Evolutionary conservation across 176 grass and related monocot genomes (phyloP), one percentile per base, ranked within the genome.

Genomic region (Areca catechu): DNA sequence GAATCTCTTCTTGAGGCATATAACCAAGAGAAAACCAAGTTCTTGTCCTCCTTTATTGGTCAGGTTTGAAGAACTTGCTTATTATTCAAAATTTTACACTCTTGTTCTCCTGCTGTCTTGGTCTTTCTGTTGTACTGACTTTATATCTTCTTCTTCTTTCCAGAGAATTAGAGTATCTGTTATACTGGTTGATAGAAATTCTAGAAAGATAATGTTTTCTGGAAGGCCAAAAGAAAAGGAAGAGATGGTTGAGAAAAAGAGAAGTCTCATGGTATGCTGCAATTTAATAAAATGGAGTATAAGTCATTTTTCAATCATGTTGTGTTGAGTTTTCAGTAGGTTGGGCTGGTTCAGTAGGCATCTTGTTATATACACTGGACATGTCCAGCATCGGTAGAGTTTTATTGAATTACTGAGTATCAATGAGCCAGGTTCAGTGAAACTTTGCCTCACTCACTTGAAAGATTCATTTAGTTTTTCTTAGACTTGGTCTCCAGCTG

Each of bases 11-110:
- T 88, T 51, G 56, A 66, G 17, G 75, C 73, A 66, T 92, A 92
- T 24, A 70, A 89, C 55, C 62, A 61, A 78, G 93, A 98, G 73
- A 98, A 98, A 70, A 77, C 79, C 57, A 77, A 78, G 60, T 98
- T 92, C 70, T 77, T 98, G 74, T 92, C 93, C 76, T 98, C 93
- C 62, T 88, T 98, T 67, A 82, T 98, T 52, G 93, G 81, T 73
- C 86, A 92, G 82, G 93, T 98, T 87, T 91, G 74, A 58, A 64
- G 48, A 70, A 27, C 20, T 22, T 62, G 10, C 20, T 77, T 51
- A n/a, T 78, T 14, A 14, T 43, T 43, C 7, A 43, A 43, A 14
- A 2, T 43, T 43, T 43, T 43, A 14, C 2, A 43, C 9, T 43
- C 10, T 43, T 43, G 34, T 43, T 43, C 10, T 43, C 1, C 30